Base-by-base conservation (phyloP, 2,329 filamentous ascomycete species). In the Microdochium trichocladiopsis region DNA sequence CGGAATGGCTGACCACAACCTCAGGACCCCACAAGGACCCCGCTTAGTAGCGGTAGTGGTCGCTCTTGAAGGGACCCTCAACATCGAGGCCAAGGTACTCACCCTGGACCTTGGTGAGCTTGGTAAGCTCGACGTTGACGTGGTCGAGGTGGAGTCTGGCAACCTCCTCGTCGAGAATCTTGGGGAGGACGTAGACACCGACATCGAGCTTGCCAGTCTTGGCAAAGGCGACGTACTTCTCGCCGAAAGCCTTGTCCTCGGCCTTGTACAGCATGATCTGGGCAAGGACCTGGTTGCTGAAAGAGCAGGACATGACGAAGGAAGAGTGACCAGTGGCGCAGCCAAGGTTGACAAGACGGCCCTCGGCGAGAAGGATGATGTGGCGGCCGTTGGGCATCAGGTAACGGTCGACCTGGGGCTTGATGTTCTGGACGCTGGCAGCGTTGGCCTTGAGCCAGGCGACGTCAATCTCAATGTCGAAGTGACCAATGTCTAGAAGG, bases 231-330 rank as follows among this genome's bases (percentile, higher is more conserved):
- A 92, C 77, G 79, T 96, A 95, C 84, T 96, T 96, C 77, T 89
- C 79, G 75, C 87, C 84, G 73, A 95, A 99, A 53, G 79, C 87
- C 70, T 82, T 83, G 71, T 97, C 92, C 66, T 87, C 81, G 67
- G 85, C 87, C 88, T 97, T 97, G 88, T 77, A 99, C 68, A 99
- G 80, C 80, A 95, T 87, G 79, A 99, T 97, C 82, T 99, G 94
- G 63, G 94, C 94, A 72, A 99, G 90, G 66, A 97, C 94, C 84
- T 99, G 94, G 88, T 99, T 99, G 84, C 92, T 95, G 88, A 99
- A 99, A 60, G 93, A 97, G 88, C 94, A 99, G 66, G 92, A 96
- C 94, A 99, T 97, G 82, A 99, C 94, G 76, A 99, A 99, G 51
- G 93, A 97, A 63, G 92, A 96, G 88, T 99, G 94, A 63, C 94